phyloP scores from a whole-genome alignment of 2,329 filamentous ascomycete species.

The Apiospora saccharicola region DNA sequence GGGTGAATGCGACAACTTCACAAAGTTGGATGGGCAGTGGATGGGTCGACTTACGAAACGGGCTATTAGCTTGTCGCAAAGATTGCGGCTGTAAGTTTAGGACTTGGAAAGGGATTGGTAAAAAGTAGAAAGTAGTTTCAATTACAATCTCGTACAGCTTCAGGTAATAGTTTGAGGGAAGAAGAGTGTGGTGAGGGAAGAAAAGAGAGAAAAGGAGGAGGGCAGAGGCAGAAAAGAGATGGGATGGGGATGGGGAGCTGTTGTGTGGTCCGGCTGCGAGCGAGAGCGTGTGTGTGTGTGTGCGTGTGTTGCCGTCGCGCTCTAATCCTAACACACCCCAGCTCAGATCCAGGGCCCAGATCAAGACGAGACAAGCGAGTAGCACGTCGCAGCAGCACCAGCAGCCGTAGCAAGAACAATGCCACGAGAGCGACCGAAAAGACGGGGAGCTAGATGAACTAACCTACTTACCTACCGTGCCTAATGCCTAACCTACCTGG shows the following conservation, averaged over 20 bases:
- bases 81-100: neutral
- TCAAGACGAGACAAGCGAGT: conserved; percentile 14
- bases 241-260: conserved; percentile 28
- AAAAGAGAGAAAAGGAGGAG: conserved; percentile 28
- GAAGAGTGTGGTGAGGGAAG: conserved; percentile 25
- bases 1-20: conserved; percentile 41
- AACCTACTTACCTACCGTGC: neutral
- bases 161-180: conserved; percentile 25
- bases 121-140: conserved; percentile 26
- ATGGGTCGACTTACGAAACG: conserved; percentile 32
- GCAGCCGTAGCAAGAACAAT: neutral
- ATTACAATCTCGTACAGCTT: conserved; percentile 25
- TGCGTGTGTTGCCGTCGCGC: conserved; percentile 9
- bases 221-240: conserved; percentile 26
- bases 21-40: conserved; percentile 26
- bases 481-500: conserved; percentile 19
- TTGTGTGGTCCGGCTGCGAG: conserved; percentile 16
- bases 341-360: conserved; percentile 15
- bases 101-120: conserved; percentile 27
- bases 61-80: conserved; percentile 1
- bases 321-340: conserved; percentile 20
- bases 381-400: conserved; percentile 2
- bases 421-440: neutral
- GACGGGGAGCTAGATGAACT: conserved; percentile 12
- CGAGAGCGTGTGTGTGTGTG: neutral